phyloP scores from a whole-genome alignment of 2,329 filamentous ascomycete genomes.

The Hypoxylon sp. region DNA sequence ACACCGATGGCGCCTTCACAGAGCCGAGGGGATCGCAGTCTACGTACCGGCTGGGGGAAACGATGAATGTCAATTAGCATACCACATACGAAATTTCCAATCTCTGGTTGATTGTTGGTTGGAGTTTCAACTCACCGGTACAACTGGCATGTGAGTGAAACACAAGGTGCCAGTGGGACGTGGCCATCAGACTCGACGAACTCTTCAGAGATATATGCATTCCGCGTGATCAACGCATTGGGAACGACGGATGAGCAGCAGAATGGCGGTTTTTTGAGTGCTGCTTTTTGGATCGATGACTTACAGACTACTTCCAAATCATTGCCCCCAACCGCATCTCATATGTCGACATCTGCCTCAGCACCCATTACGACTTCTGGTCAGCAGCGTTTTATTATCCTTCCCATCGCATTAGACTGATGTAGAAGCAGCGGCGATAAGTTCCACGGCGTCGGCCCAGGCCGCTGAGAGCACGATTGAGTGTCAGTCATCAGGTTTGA shows the following conservation, averaged over 20 bases:
- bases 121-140: conserved; percentile 40
- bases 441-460: conserved; percentile 5
- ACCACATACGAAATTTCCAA: conserved; percentile 45
- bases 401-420: conserved; percentile 19
- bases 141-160: conserved; percentile 43
- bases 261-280: conserved; percentile 45
- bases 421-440: conserved; percentile 19
- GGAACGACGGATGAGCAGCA: conserved; percentile 36
- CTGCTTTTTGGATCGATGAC: conserved; percentile 42
- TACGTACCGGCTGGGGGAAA: conserved; percentile 40
- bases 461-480: conserved; percentile 2
- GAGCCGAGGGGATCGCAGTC: conserved; percentile 40
- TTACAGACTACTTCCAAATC: conserved; percentile 23
- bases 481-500: conserved; percentile 13
- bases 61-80: conserved; percentile 47
- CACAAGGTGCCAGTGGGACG: conserved; percentile 43
- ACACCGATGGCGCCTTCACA: conserved; percentile 43
- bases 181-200: conserved; percentile 45
- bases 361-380: conserved; percentile 19
- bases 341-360: conserved; percentile 37
- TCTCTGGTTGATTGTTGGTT: conserved; percentile 46
- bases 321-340: conserved; percentile 24
- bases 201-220: conserved; percentile 45
- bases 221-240: conserved; percentile 43
- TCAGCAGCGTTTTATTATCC: not conserved